phyloP scores from a whole-genome alignment of 148 eudicot species.

The Pouteria glomerata region DNA sequence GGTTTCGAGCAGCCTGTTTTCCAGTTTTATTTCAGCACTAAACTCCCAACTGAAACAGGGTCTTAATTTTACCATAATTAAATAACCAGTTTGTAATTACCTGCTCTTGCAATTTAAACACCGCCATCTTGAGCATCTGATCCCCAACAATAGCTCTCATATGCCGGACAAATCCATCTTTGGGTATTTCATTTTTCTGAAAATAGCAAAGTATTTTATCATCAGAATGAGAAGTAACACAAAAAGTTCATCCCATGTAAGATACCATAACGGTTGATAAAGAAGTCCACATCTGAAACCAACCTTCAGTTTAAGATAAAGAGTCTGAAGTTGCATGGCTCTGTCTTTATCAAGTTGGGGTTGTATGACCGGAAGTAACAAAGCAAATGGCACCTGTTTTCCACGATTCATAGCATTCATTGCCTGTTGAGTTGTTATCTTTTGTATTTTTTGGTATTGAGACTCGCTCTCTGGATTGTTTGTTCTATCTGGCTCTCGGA shows the following conservation, averaged over 20 bases:
- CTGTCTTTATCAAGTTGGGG: slow-evolving; percentile 90
- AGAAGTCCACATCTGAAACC: slow-evolving; percentile 3
- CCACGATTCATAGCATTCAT: slow-evolving; percentile 38
- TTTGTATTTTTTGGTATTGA: slow-evolving; percentile 39
- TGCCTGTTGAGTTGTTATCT: slow-evolving; percentile 37
- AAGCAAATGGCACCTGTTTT: slow-evolving; percentile 83
- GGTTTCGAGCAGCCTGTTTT: slow-evolving; percentile 31
- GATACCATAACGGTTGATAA: background rate
- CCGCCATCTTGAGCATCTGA: slow-evolving; percentile 86
- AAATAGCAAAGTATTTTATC: slow-evolving; percentile 14
- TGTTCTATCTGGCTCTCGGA: slow-evolving; percentile 30
- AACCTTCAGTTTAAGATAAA: slow-evolving; percentile 65
- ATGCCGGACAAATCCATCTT: slow-evolving; percentile 67
- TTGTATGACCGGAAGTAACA: slow-evolving; percentile 75
- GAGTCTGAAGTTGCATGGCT: slow-evolving; percentile 66
- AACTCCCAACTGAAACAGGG: slow-evolving; percentile 4
- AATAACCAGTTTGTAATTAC: slow-evolving; percentile 25
- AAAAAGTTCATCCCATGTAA: background rate
- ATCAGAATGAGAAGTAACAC: background rate
- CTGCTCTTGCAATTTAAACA: slow-evolving; percentile 68
- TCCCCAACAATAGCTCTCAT: slow-evolving; percentile 89
- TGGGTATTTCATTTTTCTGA: slow-evolving; percentile 85
- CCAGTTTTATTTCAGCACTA: slow-evolving; percentile 13
- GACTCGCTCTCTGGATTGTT: slow-evolving; percentile 34
- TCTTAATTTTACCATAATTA: too few relatives aligned